These are phyloP conservation scores for Alternaria brassicicola DNA, from an alignment of 2,329 filamentous ascomycete genomes.

Conservation along the genomic window DNA sequence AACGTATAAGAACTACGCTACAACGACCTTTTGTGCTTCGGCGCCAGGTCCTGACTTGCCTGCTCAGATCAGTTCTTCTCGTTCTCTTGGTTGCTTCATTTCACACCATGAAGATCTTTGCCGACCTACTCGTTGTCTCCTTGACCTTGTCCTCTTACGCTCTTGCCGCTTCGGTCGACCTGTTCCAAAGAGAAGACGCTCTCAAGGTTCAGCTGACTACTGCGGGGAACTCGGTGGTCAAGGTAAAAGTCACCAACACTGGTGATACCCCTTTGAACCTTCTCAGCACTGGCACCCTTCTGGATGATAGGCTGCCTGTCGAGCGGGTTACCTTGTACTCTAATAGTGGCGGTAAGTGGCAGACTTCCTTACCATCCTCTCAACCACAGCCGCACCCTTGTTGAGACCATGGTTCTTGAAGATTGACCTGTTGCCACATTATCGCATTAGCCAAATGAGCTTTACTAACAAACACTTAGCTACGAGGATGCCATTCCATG, in stretches of 20 bases:
- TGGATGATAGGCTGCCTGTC: slow-evolving; percentile 57
- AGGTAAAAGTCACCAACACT: slow-evolving; percentile 61
- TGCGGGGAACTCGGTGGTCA: slow-evolving; percentile 60
- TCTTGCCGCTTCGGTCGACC: not conserved
- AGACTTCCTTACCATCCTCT: not conserved
- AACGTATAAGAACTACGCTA: not conserved
- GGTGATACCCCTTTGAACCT: slow-evolving; percentile 58
- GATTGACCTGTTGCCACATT: not conserved
- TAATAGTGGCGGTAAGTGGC: slow-evolving; percentile 46
- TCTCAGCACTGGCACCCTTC: slow-evolving; percentile 60
- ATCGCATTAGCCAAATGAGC: not conserved
- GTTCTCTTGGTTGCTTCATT: not conserved
- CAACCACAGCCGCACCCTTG: not conserved
- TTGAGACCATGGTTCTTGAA: not conserved
- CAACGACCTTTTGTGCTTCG: not conserved
- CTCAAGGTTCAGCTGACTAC: slow-evolving; percentile 52
- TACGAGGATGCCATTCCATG: not conserved
- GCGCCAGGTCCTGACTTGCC: no score
- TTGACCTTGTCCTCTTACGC: not conserved
- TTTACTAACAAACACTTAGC: not conserved
- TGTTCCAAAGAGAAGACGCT: not conserved
- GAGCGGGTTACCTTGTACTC: slow-evolving; percentile 61
- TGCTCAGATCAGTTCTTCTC: not conserved
- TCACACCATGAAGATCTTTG: not conserved
- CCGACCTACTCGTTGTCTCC: not conserved